phyloP scores from a whole-genome alignment of 805 yeast genomes.

The Schwanniomyces yamadae region DNA sequence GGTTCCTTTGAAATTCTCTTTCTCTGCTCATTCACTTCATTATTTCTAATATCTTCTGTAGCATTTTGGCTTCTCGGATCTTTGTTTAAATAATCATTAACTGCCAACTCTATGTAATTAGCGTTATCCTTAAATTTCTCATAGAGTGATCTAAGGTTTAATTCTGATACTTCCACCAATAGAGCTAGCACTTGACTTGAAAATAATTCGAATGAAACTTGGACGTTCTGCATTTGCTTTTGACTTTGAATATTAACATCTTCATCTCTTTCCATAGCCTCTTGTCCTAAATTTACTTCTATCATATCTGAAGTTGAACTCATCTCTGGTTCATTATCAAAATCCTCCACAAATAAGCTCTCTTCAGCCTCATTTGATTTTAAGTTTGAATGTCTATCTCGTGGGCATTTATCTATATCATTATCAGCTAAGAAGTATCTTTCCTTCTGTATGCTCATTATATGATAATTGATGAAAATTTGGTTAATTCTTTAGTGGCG shows the following conservation, averaged over 20 bases:
- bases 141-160: constrained; percentile 10
- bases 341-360: background rate
- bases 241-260: background rate
- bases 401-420: too few species aligned
- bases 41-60: background rate
- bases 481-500: too few species aligned
- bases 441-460: constrained; percentile 2
- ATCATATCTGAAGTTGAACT: background rate
- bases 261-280: background rate
- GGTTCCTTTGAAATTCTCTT: constrained; percentile 6
- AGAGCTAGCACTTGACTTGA: constrained; percentile 12
- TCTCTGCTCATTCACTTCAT: constrained; percentile 6
- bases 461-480: too few species aligned
- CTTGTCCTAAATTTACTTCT: background rate
- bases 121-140: constrained; percentile 12
- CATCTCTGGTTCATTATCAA: too few species aligned
- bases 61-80: too few species aligned
- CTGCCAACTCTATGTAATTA: constrained; percentile 16
- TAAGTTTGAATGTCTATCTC: background rate
- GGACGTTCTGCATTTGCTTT: background rate
- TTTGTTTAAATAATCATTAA: constrained; percentile 43
- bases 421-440: background rate
- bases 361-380: background rate
- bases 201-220: constrained; percentile 8
- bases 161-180: constrained; percentile 13